phyloP scores from a whole-genome alignment of 768 basidiomycete genomes.

The Pleurotus citrinopileatus region DNA sequence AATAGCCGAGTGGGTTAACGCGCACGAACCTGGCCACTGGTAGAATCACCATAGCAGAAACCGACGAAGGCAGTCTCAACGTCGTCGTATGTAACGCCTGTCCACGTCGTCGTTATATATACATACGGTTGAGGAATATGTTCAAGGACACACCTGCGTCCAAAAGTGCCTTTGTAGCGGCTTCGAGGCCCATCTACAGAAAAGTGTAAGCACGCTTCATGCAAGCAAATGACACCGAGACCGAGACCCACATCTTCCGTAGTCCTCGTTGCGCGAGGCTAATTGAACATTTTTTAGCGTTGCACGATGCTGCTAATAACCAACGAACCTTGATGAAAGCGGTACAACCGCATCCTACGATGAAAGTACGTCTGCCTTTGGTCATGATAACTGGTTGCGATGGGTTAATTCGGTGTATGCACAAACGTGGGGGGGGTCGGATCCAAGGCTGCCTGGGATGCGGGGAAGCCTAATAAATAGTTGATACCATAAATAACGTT shows the following conservation, averaged over 20 bases:
- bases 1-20: neutral
- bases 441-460: neutral
- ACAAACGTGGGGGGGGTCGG: neutral
- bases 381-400: constrained; percentile 11
- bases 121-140: neutral
- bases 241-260: constrained; percentile 63
- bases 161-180: constrained; percentile 81
- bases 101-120: neutral
- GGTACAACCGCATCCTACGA: constrained; percentile 74
- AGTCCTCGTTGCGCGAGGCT: constrained; percentile 65
- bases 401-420: neutral
- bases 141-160: constrained; percentile 61
- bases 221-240: neutral
- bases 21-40: constrained; percentile 60
- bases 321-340: constrained; percentile 73
- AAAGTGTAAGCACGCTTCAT: neutral
- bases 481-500: neutral
- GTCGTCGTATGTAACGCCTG: constrained; percentile 81
- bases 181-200: constrained; percentile 79
- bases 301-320: too few relatives aligned
- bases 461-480: neutral
- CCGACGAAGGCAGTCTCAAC: constrained; percentile 75
- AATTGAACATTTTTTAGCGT: too few relatives aligned
- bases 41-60: constrained; percentile 79
- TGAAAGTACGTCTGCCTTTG: constrained; percentile 48